Base-by-base conservation (phyloP, 768 basidiomycete species). In the Nevesoporus exiguus region DNA sequence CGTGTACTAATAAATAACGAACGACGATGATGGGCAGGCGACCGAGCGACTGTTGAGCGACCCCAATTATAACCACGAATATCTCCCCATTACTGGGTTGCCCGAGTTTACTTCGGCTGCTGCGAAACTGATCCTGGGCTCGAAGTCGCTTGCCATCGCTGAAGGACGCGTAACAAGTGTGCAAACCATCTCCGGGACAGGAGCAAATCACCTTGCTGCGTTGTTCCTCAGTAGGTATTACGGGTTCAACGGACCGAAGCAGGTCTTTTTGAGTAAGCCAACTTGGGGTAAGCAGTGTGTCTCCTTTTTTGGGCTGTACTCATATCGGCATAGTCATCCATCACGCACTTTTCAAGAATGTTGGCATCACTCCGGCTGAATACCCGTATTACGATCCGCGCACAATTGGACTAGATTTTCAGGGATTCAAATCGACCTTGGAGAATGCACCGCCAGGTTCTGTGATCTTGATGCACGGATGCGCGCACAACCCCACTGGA, bases 401-500 rank as follows among this genome's bases (percentile, higher is more conserved):
- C 71, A 97, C 93, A 15, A 89, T 95, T 63, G 90, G 86, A 13
- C 79, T 98, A 37, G 91, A 95, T 66, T 89, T 85, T 62, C 66
- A 74, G 24, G 89, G 88, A 22, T 81, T 94, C 65, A 70, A 86
- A 47, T 70, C 70, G 15, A 62, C 82, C 11, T 71, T 95, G 60
- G 66, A 83, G 63, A 74, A 67, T 45, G 92, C 92, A 1, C 84
- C 89, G 7, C 72, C 78, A 11, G 82, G 85, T 19, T 95, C 93
- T 3, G 86, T 94, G 52, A 88, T 98, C 73, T 74, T 99, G 58
- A 73, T 99, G 39, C 95, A 98, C 66, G 91, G 88, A 9, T 97
- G 94, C 68, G 95, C 94, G 37, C 95, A 98, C 72, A 98, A 98
- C 68, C 95, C 94, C 8, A 98, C 96, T 2, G 95, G 95, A 3